Percentiles rank a stretch among this genome's conserved stretches.
Evolutionary conservation across 345 rosid genomes (phyloP).

Genomic region (Dipteronia sinensis): DNA sequence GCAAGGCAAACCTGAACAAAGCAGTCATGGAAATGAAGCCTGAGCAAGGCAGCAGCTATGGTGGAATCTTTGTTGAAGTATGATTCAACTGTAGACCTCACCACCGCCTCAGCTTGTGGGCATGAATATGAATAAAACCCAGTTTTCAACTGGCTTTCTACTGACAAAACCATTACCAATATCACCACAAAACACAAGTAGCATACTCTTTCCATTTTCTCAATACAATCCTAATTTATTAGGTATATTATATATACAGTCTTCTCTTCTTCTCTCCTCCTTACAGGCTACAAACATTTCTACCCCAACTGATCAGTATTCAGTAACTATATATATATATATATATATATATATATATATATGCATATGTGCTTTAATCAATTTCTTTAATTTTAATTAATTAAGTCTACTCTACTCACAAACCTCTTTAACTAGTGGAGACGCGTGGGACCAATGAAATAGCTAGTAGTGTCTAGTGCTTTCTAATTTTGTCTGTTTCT

Average conservation of each 20-base stretch:
- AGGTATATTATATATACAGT: too few relatives aligned
- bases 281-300: neutral
- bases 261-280: neutral
- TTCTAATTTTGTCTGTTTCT: constrained; percentile 2
- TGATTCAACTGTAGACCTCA: constrained; percentile 62
- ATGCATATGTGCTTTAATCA: neutral
- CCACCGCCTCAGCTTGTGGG: constrained; percentile 51
- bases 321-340: too few relatives aligned
- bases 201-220: constrained; percentile 22
- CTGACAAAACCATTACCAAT: constrained; percentile 20
- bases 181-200: constrained; percentile 19
- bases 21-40: constrained; percentile 81
- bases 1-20: constrained; percentile 55
- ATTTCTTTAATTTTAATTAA: constrained; percentile 8
- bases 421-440: constrained; percentile 18
- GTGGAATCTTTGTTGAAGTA: constrained; percentile 61
- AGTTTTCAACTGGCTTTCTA: constrained; percentile 41
- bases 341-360: neutral
- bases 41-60: constrained; percentile 62
- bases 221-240: too few relatives aligned
- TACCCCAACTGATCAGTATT: neutral
- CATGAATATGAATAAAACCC: constrained; percentile 68
- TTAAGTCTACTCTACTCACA: neutral
- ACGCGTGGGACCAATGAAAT: constrained; percentile 27
- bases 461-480: neutral